Percentiles rank a stretch among this genome's conserved stretches.
phyloP scores from a whole-genome alignment of 2,329 filamentous ascomycete species.

The Talaromyces sp. region DNA sequence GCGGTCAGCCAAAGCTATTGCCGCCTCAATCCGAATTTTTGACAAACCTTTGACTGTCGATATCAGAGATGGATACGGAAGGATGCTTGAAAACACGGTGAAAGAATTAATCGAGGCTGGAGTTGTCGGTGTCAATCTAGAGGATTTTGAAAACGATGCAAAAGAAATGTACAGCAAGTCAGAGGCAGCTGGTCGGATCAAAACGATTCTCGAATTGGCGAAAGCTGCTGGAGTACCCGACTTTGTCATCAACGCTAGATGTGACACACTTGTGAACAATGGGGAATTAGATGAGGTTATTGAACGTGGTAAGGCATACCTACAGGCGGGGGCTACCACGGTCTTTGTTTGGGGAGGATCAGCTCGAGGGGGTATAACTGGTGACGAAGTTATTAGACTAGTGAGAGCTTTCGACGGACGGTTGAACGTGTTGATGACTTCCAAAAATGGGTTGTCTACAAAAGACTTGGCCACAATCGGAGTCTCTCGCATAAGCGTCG shows the following conservation, averaged over 20 bases:
- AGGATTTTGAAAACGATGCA: constrained; percentile 48
- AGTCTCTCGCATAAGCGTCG: constrained; percentile 56
- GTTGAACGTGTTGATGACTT: constrained; percentile 46
- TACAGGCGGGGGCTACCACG: constrained; percentile 57
- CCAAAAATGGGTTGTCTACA: constrained; percentile 42
- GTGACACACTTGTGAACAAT: constrained; percentile 50
- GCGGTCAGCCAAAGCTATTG: constrained; percentile 46
- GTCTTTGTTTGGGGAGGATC: constrained; percentile 60
- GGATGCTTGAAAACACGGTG: constrained; percentile 46
- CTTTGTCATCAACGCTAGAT: constrained; percentile 59
- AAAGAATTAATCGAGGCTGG: constrained; percentile 49
- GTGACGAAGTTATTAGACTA: constrained; percentile 48
- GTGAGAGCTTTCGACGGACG: constrained; percentile 50
- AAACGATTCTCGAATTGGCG: constrained; percentile 42
- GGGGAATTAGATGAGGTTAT: constrained; percentile 49
- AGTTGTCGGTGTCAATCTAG: constrained; percentile 58
- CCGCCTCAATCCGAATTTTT: constrained; percentile 34
- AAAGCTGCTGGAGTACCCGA: constrained; percentile 49
- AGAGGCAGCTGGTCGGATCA: neutral
- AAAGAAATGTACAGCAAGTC: constrained; percentile 25
- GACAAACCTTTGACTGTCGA: constrained; percentile 56
- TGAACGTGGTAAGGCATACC: constrained; percentile 54
- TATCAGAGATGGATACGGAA: constrained; percentile 60
- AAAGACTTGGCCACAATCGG: constrained; percentile 49
- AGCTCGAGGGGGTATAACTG: constrained; percentile 41